These are phyloP conservation scores for Capsicum baccatum DNA, from an alignment of 257 asterid genomes.

Conservation along the genomic window DNA sequence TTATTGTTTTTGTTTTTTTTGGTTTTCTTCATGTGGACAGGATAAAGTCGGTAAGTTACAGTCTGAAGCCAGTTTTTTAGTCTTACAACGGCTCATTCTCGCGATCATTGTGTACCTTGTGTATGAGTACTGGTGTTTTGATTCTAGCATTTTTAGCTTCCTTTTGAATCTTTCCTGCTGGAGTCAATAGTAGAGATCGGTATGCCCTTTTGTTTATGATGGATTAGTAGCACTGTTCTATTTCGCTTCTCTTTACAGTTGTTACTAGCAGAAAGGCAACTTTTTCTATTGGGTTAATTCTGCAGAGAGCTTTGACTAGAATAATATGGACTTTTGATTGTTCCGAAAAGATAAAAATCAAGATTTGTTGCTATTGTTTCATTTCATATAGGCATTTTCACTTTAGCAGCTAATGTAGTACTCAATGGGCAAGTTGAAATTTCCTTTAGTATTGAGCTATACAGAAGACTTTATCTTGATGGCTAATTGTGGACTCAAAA, in stretches of 20 bases:
- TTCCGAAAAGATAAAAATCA: not conserved
- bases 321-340: not conserved
- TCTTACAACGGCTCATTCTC: not conserved
- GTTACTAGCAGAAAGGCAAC: not conserved
- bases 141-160: not conserved
- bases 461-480: not conserved
- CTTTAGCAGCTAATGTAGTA: not conserved
- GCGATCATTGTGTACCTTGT: not conserved
- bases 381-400: not conserved
- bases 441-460: not conserved
- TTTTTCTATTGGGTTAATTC: not conserved
- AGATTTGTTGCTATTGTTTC: not conserved
- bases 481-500: not conserved
- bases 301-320: not conserved
- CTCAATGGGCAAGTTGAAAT: not conserved
- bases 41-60: slow-evolving; percentile 90
- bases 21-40: slow-evolving; percentile 51
- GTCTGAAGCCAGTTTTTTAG: not conserved
- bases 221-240: slow-evolving; percentile 9
- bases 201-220: not conserved
- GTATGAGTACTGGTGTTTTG: not conserved
- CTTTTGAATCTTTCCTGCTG: not conserved
- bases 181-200: not conserved
- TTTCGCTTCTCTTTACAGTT: not conserved
- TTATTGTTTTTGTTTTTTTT: not conserved